Conservation (phyloP, 768 basidiomycete species). For the Holtermannia corniformis region DNA sequence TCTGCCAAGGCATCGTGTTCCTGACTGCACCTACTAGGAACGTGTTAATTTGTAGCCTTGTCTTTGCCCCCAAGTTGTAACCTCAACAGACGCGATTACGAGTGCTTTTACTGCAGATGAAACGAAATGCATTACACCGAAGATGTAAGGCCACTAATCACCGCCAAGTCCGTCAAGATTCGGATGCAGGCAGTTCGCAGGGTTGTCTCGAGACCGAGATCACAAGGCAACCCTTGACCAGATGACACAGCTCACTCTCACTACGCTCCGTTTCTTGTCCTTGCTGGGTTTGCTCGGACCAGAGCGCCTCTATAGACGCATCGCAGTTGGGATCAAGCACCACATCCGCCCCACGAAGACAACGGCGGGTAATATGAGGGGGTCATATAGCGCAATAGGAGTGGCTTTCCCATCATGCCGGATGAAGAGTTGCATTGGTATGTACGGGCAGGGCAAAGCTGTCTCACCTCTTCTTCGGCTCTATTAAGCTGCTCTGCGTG, state of each 20-base stretch:
- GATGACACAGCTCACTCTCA: neutral
- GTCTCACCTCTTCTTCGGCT: no score
- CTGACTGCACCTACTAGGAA: no score
- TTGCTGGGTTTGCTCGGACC: neutral
- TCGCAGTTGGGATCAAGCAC: neutral
- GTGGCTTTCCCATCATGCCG: neutral
- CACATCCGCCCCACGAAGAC: neutral
- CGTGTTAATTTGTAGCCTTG: no score
- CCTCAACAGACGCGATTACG: no score
- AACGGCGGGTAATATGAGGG: neutral
- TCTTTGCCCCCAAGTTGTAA: no score
- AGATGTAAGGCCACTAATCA: neutral
- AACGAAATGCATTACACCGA: neutral
- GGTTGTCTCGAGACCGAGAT: neutral
- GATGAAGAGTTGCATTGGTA: no score
- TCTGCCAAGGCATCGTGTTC: neutral
- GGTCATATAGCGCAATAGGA: neutral
- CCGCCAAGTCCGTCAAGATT: neutral
- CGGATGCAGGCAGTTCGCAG: neutral
- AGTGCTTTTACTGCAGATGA: neutral
- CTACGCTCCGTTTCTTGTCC: neutral
- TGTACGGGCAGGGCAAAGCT: no score
- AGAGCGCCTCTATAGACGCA: neutral
- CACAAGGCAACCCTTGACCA: neutral
- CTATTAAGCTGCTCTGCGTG: no score